phyloP scores from a whole-genome alignment of 1,284 basidiomycete species.

The Farysia itapuensis region DNA sequence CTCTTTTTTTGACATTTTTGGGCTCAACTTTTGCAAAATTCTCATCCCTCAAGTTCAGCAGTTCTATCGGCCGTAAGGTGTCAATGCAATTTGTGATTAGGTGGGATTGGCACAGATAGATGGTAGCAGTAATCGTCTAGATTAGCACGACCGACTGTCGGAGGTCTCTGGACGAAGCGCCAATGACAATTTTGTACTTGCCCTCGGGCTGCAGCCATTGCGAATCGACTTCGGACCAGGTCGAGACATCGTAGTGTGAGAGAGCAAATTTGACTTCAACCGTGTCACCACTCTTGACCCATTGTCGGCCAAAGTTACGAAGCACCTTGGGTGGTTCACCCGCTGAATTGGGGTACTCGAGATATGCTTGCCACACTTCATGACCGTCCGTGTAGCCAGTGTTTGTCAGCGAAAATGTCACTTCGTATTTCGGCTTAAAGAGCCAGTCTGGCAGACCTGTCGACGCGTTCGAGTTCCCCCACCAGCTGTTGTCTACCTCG shows the following conservation, averaged over 20 bases:
- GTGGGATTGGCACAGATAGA: too few relatives aligned
- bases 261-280: conserved; percentile 28
- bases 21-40: too few relatives aligned
- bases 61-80: too few relatives aligned
- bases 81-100: too few relatives aligned
- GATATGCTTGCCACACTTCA: conserved; percentile 51
- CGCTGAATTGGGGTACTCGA: conserved; percentile 37
- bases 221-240: conserved; percentile 23
- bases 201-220: conserved; percentile 46
- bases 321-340: conserved; percentile 51
- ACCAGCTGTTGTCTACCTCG: conserved; percentile 33
- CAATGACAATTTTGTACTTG: conserved; percentile 31
- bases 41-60: too few relatives aligned
- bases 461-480: conserved; percentile 20
- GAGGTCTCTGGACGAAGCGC: conserved; percentile 44
- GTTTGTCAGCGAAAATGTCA: conserved; percentile 44
- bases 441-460: conserved; percentile 43
- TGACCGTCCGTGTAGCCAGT: conserved; percentile 37
- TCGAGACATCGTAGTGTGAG: conserved; percentile 43
- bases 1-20: too few relatives aligned
- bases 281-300: conserved; percentile 19
- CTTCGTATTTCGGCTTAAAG: conserved; percentile 38
- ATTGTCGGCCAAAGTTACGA: conserved; percentile 44
- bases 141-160: conserved; percentile 23
- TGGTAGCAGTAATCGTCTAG: background rate